Base-by-base conservation (phyloP, 139 green algal genomes). In the Ulvella scutata region DNA sequence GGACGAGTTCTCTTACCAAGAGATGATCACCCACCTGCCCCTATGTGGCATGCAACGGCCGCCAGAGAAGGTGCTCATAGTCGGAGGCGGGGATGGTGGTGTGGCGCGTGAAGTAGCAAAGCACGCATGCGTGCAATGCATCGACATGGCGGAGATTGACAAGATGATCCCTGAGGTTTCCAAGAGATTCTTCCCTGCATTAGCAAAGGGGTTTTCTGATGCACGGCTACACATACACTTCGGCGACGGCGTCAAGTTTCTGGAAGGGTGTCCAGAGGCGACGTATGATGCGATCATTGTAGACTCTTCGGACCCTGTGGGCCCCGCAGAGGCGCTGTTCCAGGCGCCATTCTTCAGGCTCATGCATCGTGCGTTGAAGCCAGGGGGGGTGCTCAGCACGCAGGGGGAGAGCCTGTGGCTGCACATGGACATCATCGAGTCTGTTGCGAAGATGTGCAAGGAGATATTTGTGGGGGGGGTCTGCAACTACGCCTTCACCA, bases 71-170 rank as follows among this genome's bases (percentile, higher is more conserved):
- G 95, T 96, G 44, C 83, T 98, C 43, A 91, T 99, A 23, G 89
- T 99, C 28, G 95, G 95, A 37, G 95, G 95, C 40, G 95, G 95
- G 37, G 95, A 99, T 79, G 95, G 95, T 60, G 95, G 95, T 26
- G 95, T 98, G 72, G 76, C 98, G 74, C 83, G 95, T 4, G 95
- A 99, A 85, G 75, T 99, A 17, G 82, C 83, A 1, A 82, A 79
- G 37, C 75, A 86, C 43, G 34, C 43, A 2, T 78, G 35, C 20
- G 75, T 97, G n/a, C 82, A 97, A 82, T 79, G 89, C 74, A 94
- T 98, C 72, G 87, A 98, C 76, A 92, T 98, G 20, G 92, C 90
- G 17, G 95, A 99, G 83, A 98, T 99, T 40, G 95, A 99, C 82
- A 88, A 84, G 75, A 92, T 90, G 85, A 90, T 95, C 29, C 84